Evolutionary conservation across 2,329 filamentous ascomycete genomes (phyloP).

Genomic region (Fusarium sp.): DNA sequence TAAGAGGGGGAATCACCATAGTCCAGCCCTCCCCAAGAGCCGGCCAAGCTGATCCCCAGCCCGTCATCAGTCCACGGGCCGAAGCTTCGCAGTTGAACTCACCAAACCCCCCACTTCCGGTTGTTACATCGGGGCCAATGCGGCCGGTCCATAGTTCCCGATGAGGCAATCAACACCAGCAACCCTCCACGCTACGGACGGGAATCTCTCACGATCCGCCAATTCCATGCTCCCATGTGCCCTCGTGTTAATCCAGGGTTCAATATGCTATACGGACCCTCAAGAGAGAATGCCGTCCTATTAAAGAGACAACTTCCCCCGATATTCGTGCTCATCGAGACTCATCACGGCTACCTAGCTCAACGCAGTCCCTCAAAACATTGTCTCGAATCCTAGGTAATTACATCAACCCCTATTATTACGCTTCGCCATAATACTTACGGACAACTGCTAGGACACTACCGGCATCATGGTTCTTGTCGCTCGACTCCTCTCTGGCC

Average conservation of each 20-base stretch:
- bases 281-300: constrained; percentile 7
- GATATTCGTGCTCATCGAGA: background rate
- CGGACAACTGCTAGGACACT: background rate
- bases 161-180: constrained; percentile 31
- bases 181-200: constrained; percentile 15
- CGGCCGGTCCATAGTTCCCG: constrained; percentile 35
- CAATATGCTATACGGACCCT: constrained; percentile 21
- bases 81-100: background rate
- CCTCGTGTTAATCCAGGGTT: constrained; percentile 27
- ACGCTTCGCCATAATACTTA: background rate
- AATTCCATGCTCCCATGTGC: constrained; percentile 37
- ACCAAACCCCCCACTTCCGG: constrained; percentile 25
- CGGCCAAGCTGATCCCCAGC: background rate
- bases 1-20: constrained; percentile 8
- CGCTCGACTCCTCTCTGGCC: constrained; percentile 31
- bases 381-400: background rate
- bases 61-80: constrained; percentile 16
- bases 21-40: background rate
- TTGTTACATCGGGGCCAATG: constrained; percentile 25
- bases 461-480: constrained; percentile 35
- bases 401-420: background rate
- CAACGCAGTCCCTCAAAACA: background rate
- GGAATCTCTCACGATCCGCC: constrained; percentile 32
- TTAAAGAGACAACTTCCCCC: constrained; percentile 21
- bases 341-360: background rate